Evolutionary conservation across 495 filamentous ascomycete genomes (phyloP), one percentile per base, ranked within the genome.

Genomic region (Baudoinia panamericana): DNA sequence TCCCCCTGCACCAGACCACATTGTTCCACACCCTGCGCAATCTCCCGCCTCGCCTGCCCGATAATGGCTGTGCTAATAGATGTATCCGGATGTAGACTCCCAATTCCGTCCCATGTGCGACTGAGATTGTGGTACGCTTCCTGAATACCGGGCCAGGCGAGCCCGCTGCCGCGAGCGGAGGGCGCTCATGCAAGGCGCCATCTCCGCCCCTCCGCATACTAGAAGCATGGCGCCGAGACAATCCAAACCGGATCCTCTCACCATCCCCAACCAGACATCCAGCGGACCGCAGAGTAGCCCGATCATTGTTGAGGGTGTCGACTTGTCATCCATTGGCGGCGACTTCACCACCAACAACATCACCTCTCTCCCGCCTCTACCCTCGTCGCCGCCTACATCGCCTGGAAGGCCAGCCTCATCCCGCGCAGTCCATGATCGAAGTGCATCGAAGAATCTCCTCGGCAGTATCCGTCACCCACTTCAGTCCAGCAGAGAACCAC

Each of bases 281-380:
- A 19, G 28, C 12, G 38, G 27, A 10, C 42, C 48, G 3, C 30
- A 42, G 26, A 43, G 30, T 21, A 51, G 48, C 29, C 42, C 43
- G 9, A 42, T 51, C 9, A 19, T 43, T 17, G 27, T 48, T 6
- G 22, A 36, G 28, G 45, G 45, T 24, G 48, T 51, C 10, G 48
- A 51, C 28, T 32, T 51, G 12, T 51, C 48, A 3, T 51, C 48
- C 28, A 38, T 51, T 18, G 48, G 43, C 37, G 48, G 48, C 4
- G 48, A 46, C 29, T 33, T 31, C n/a, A 5, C 23, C 4, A 19
- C 30, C 16, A 23, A 8, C 13, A 13, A 39, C 9, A 19, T 46
- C 19, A 39, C 37, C 16, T 31, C 30, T 3, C 43, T 46, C 1
- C 48, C 48, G 13, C 23, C 43, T 3, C 26, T 46, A 11, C 48